Base-by-base conservation (phyloP, 148 eudicot species). In the Cornus florida region DNA sequence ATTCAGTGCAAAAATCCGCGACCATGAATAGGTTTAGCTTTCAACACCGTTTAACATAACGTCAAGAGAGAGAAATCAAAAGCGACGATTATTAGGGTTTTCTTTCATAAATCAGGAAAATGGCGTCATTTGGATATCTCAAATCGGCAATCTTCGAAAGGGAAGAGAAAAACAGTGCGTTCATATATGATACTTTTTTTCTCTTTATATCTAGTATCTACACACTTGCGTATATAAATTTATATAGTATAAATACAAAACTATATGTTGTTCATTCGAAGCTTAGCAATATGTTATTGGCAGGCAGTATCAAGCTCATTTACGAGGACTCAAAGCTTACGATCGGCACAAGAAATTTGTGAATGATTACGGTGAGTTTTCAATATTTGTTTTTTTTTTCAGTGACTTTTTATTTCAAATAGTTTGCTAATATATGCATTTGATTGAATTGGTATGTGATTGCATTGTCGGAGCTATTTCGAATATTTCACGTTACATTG, bases 261-360 rank as follows among this genome's bases (percentile, higher is more conserved):
- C 0, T 57, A 17, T 57, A 57, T 57, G 62, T 57, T 57, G 62
- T 57, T 57, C 20, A 57, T 57, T 3, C 13, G 62, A 12, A 41
- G 62, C 62, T 57, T 57, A 13, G 62, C 20, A 57, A 57, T 57
- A 12, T 12, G 62, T n/a, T 59, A 11, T 43, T 0, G 23, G 65
- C 84, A 92, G 97, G 91, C 92, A 89, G 86, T 93, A 93, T 83
- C 97, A 91, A 81, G 86, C 87, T 80, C 86, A 93, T 77, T 84
- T 93, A 50, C 84, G 82, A 80, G 95, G 95, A 16, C 94, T 93
- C 80, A 91, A 91, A 74, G 95, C 97, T 10, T 93, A 86, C 76
- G 97, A 93, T 17, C 86, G 90, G 69, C 97, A 90, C 86, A 84
- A 89, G 80, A 90, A 91, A 78, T 93, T 93, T 80, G 8, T 93